Conservation (phyloP, 202 grass and related monocot genomes). For the Musa balbisiana region DNA sequence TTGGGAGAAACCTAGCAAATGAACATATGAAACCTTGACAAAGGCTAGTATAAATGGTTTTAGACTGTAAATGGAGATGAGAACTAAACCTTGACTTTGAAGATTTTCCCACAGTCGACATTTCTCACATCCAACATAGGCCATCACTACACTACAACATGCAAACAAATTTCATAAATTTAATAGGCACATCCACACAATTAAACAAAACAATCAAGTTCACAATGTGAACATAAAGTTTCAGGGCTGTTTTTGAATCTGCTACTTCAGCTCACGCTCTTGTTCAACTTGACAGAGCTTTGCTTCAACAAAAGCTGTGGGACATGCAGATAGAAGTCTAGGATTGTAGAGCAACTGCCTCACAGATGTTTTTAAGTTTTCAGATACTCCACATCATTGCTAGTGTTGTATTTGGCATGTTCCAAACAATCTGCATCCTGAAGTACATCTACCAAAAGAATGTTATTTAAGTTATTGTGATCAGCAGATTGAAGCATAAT, state of each 20-base stretch:
- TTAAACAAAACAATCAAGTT: neutral
- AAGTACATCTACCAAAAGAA: slow-evolving; percentile 22
- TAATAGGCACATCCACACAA: slow-evolving; percentile 1
- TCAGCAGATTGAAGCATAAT: neutral
- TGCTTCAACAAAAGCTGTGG: slow-evolving; percentile 77
- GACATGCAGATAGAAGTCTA: slow-evolving; percentile 65
- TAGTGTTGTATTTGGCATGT: slow-evolving; percentile 83
- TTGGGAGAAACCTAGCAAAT: no score
- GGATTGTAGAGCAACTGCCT: slow-evolving; percentile 64
- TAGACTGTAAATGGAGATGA: slow-evolving; percentile 51
- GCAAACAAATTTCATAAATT: neutral
- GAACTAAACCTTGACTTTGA: slow-evolving; percentile 83
- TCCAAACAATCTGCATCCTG: slow-evolving; percentile 88
- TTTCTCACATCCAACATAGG: slow-evolving; percentile 87
- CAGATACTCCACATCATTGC: slow-evolving; percentile 62
- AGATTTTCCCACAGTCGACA: slow-evolving; percentile 91
- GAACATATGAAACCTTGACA: no score
- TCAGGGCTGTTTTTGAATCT: slow-evolving; percentile 84
- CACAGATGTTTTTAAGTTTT: slow-evolving; percentile 62
- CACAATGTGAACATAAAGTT: slow-evolving; percentile 58
- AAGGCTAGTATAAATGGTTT: slow-evolving; percentile 35
- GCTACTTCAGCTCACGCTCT: slow-evolving; percentile 56
- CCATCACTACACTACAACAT: slow-evolving; percentile 59
- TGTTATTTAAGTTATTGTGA: neutral
- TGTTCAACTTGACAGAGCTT: slow-evolving; percentile 93